These are phyloP conservation scores for Agaricus bisporus DNA, from an alignment of 768 basidiomycete genomes.

Conservation along the genomic window DNA sequence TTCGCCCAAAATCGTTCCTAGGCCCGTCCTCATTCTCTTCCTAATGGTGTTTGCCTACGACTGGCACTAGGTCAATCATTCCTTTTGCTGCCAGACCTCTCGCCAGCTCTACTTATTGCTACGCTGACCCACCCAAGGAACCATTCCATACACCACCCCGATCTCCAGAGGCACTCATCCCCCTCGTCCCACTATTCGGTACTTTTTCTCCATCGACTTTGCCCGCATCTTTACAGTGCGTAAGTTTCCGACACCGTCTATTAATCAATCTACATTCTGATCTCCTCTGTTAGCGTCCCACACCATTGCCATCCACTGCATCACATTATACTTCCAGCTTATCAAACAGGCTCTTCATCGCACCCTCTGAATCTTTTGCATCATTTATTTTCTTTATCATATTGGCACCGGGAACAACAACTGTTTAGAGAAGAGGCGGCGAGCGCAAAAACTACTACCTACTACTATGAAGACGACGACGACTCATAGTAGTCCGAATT, in stretches of 20 bases:
- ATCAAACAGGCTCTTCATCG: too few relatives aligned
- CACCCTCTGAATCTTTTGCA: too few relatives aligned
- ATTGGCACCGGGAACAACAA: too few relatives aligned
- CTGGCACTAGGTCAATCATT: conserved; percentile 75
- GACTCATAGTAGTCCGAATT: too few relatives aligned
- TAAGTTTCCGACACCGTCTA: background rate
- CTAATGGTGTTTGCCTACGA: conserved; percentile 76
- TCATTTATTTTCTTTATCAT: too few relatives aligned
- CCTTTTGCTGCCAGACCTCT: conserved; percentile 72
- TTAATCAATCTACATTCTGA: conserved; percentile 1
- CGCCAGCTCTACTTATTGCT: conserved; percentile 40
- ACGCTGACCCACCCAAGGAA: conserved; percentile 15
- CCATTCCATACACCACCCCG: conserved; percentile 19
- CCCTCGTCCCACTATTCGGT: conserved; percentile 23
- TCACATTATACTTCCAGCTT: conserved; percentile 55
- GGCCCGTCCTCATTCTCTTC: conserved; percentile 55
- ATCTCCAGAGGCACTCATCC: conserved; percentile 22
- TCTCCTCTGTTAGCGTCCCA: conserved; percentile 19
- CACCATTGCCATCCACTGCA: conserved; percentile 33
- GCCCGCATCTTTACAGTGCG: background rate
- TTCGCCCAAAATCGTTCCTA: conserved; percentile 34
- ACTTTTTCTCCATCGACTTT: conserved; percentile 14
- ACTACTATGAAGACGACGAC: too few relatives aligned
- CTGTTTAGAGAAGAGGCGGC: too few relatives aligned
- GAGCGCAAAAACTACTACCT: too few relatives aligned